Base-by-base conservation (phyloP, 2,329 filamentous ascomycete genomes). In the Claviceps sorghi region DNA sequence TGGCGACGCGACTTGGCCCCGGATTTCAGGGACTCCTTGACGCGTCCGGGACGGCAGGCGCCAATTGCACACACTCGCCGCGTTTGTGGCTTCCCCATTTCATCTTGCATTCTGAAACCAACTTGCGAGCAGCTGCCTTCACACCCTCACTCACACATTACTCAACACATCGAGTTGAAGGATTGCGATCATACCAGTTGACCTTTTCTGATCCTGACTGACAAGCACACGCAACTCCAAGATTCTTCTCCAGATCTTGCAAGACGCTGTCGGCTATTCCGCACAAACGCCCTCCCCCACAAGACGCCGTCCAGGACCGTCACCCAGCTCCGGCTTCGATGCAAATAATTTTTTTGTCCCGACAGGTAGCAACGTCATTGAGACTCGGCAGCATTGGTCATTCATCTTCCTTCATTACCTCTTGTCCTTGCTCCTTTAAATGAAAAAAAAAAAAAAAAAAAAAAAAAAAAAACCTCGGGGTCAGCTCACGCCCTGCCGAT, bases 41-140 rank as follows among this genome's bases (percentile, higher is more conserved):
- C 54, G 54, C 54, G 54, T 55, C 44, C 26, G 38, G 22, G 38
- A 10, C 15, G 26, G 48, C 43, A 44, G 34, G 46, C 53, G 53
- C 53, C 48, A 50, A 53, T n/a, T 34, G 43, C 40, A 51, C 53
- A 45, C 51, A 30, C 19, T 4, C 6, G 30, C 15, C 51, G 30
- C 30, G 45, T 52, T 44, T 30, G 40, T 41, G 42, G 19, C 34
- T 26, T 52, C 29, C 44, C 32, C 30, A 13, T 48, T 22, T n/a
- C 26, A 51, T 5, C 8, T 34, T 51, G 42, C 43, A 10, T 7
- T 9, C 44, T 48, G 46, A 38, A 45, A 32, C 22, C 49, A 30
- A 21, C 26, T 38, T 9, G 4, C 15, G 30, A 42, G 10, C 36
- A 49, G 11, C 22, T 34, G 32, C 8, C 8, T 4, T 29, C 34